A percentile compares a stretch with the other conserved stretches of the same genome.
phyloP scores from a whole-genome alignment of 805 yeast genomes.

The Myxozyma neglecta region DNA sequence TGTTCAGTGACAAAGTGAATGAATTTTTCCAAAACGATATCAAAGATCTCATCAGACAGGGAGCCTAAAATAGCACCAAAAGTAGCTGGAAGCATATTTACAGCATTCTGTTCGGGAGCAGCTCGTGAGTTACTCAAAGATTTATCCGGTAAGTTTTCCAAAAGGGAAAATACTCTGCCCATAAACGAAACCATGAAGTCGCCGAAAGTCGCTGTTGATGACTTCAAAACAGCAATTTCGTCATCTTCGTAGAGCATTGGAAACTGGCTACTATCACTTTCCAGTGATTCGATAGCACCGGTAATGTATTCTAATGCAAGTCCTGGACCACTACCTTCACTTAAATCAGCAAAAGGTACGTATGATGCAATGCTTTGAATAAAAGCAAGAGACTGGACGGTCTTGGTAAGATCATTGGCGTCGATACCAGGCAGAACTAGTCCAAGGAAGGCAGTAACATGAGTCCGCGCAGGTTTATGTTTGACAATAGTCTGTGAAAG shows the following conservation, averaged over 20 bases:
- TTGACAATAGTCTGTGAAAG: conserved; percentile 66
- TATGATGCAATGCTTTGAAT: conserved; percentile 69
- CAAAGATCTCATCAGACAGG: conserved; percentile 37
- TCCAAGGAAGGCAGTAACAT: conserved; percentile 69
- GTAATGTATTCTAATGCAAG: conserved; percentile 59
- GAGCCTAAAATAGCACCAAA: conserved; percentile 43
- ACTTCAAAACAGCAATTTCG: conserved; percentile 58
- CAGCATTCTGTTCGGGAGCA: conserved; percentile 51
- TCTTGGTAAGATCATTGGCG: conserved; percentile 76
- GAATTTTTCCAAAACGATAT: conserved; percentile 35
- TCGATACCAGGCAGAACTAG: conserved; percentile 80
- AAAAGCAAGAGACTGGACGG: conserved; percentile 65
- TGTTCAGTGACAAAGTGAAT: conserved; percentile 58
- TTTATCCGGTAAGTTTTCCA: conserved; percentile 68
- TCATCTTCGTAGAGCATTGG: conserved; percentile 43
- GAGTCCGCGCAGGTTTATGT: conserved; percentile 68
- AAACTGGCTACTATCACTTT: conserved; percentile 33
- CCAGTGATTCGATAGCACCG: conserved; percentile 60
- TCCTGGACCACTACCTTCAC: conserved; percentile 42
- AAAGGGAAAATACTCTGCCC: conserved; percentile 58
- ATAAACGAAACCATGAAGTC: conserved; percentile 58
- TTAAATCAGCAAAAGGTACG: conserved; percentile 68
- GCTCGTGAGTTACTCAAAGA: conserved; percentile 45
- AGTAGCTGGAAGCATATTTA: conserved; percentile 41
- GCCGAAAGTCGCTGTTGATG: conserved; percentile 71